phyloP scores from a whole-genome alignment of 768 basidiomycete genomes.

The Tricholoma saponaceum region DNA sequence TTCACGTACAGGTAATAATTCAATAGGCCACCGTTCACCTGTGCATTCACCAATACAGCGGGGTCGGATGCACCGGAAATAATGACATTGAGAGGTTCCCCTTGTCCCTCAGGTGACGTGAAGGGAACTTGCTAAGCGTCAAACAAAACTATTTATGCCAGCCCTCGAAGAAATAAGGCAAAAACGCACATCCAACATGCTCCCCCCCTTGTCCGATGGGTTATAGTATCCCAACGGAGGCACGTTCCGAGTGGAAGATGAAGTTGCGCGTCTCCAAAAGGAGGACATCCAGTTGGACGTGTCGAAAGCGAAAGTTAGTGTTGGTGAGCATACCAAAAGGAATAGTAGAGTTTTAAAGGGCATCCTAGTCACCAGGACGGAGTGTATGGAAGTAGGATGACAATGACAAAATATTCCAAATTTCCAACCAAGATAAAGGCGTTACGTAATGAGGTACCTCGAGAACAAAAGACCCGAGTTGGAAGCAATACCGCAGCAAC shows the following conservation, averaged over 20 bases:
- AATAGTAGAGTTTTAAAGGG: slow-evolving; percentile 18
- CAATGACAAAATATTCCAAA: too few species aligned
- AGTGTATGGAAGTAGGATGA: not conserved
- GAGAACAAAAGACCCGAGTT: not conserved
- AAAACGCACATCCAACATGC: slow-evolving; percentile 64
- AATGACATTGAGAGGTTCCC: slow-evolving; percentile 85
- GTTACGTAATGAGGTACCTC: not conserved
- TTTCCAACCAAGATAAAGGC: not conserved
- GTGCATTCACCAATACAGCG: slow-evolving; percentile 56
- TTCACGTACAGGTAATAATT: slow-evolving; percentile 76
- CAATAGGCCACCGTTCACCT: slow-evolving; percentile 65
- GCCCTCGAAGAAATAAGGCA: not conserved
- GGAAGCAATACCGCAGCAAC: too few species aligned
- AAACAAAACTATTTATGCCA: not conserved
- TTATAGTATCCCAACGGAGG: slow-evolving; percentile 58
- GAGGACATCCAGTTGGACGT: not conserved
- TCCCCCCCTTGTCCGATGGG: slow-evolving; percentile 55
- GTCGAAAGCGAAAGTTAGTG: slow-evolving; percentile 14
- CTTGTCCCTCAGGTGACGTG: slow-evolving; percentile 69
- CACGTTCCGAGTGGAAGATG: slow-evolving; percentile 27
- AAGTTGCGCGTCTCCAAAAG: slow-evolving; percentile 8
- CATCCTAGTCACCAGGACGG: too few species aligned
- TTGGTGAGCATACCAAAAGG: slow-evolving; percentile 27
- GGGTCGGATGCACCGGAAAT: slow-evolving; percentile 73
- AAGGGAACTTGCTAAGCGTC: slow-evolving; percentile 40